Evolutionary conservation across 2,329 filamentous ascomycete species (phyloP).

Genomic region (Xylariaceae sp.): DNA sequence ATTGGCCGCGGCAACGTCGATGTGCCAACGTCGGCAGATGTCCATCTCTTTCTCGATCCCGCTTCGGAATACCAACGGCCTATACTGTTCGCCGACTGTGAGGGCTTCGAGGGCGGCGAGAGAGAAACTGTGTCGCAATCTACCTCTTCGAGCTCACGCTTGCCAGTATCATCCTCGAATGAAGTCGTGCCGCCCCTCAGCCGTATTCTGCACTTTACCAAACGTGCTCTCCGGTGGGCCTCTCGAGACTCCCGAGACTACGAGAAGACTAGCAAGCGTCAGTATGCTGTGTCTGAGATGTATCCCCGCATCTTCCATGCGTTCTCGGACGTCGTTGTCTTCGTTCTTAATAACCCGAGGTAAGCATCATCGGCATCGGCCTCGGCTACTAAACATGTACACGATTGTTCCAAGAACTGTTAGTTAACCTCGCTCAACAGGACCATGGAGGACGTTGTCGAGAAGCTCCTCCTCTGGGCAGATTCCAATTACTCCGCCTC

Average conservation of each 20-base stretch:
- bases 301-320: constrained; percentile 3
- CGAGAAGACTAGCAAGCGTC: background rate
- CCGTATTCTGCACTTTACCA: no score
- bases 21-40: background rate
- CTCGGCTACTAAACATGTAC: no score
- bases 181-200: no score
- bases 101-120: constrained; percentile 2
- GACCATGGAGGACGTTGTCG: constrained; percentile 1
- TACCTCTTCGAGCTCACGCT: no score
- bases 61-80: background rate
- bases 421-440: no score
- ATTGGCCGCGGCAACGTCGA: background rate
- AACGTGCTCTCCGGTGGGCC: background rate
- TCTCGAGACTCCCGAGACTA: background rate
- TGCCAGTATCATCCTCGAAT: no score
- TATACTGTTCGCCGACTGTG: constrained; percentile 1
- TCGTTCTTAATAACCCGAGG: constrained; percentile 2
- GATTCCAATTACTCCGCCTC: background rate
- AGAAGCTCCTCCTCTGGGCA: background rate
- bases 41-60: background rate
- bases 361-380: no score
- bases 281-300: constrained; percentile 1
- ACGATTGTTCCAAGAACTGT: no score
- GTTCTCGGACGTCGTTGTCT: constrained; percentile 1
- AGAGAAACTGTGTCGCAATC: no score